A percentile compares a stretch with the other conserved stretches of the same genome.
These are phyloP conservation scores for Puccinia polysora DNA, from an alignment of 1,284 basidiomycete species.

Conservation along the genomic window DNA sequence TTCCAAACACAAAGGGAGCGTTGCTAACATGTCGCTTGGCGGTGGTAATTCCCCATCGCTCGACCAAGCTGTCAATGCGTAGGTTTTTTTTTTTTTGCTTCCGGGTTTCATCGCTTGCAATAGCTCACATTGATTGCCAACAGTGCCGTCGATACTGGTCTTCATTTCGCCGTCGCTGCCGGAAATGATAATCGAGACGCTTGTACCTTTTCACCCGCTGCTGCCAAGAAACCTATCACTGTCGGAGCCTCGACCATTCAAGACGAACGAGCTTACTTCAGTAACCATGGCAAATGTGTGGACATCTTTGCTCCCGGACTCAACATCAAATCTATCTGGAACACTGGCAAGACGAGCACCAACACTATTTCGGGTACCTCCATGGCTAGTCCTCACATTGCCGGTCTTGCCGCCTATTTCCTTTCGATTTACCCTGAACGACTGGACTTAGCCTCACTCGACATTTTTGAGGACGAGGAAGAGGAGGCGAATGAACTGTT, in stretches of 20 bases:
- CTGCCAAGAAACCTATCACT: conserved; percentile 70
- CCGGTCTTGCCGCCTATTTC: conserved; percentile 73
- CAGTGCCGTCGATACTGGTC: conserved; percentile 43
- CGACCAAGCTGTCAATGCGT: conserved; percentile 77
- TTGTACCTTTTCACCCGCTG: conserved; percentile 76
- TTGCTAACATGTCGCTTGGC: conserved; percentile 96
- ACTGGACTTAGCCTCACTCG: conserved; percentile 50
- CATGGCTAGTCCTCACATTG: conserved; percentile 61
- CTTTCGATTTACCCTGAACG: conserved; percentile 60
- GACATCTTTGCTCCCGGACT: conserved; percentile 68
- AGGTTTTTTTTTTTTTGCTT: conserved; percentile 59
- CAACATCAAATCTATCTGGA: conserved; percentile 76
- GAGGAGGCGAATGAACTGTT: conserved; percentile 10
- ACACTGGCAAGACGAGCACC: conserved; percentile 59
- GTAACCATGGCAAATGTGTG: conserved; percentile 56
- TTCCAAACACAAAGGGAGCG: conserved; percentile 78
- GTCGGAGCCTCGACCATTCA: conserved; percentile 75
- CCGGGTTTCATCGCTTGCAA: background rate
- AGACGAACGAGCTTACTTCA: conserved; percentile 82
- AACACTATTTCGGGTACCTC: conserved; percentile 67
- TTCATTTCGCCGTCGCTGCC: conserved; percentile 51
- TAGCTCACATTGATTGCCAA: background rate
- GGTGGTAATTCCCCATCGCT: conserved; percentile 87
- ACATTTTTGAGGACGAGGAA: conserved; percentile 46
- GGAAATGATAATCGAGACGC: conserved; percentile 65